Percentiles rank a stretch among this genome's conserved stretches.
phyloP scores from a whole-genome alignment of 108 stramenopile genomes.

The Cyclotella atomus region DNA sequence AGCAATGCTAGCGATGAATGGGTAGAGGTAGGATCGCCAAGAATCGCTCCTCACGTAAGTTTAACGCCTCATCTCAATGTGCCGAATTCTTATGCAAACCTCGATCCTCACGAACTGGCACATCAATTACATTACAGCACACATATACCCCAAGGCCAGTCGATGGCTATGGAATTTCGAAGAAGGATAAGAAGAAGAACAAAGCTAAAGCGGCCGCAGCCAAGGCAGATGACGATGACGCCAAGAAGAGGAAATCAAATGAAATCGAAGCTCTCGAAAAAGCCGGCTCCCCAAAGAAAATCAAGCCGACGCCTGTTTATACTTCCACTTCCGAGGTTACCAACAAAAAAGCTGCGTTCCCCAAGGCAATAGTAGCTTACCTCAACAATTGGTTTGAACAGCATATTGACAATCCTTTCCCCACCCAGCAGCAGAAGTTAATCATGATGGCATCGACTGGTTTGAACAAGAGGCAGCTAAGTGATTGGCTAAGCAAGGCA shows the following conservation, averaged over 20 bases:
- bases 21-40: constrained; percentile 68
- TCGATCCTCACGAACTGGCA: no score
- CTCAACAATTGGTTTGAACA: constrained; percentile 40
- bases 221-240: background rate
- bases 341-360: constrained; percentile 30
- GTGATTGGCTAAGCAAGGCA: constrained; percentile 44
- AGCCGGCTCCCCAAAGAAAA: background rate
- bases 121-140: constrained; percentile 27
- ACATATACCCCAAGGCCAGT: constrained; percentile 43
- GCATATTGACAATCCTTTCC: constrained; percentile 34
- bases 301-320: no score
- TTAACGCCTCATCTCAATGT: no score
- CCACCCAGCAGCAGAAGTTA: constrained; percentile 22
- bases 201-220: background rate
- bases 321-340: no score
- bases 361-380: constrained; percentile 33
- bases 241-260: constrained; percentile 1
- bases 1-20: constrained; percentile 67
- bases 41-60: constrained; percentile 67
- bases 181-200: constrained; percentile 24
- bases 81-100: no score
- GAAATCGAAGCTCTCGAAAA: background rate
- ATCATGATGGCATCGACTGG: constrained; percentile 39
- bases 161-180: constrained; percentile 25
- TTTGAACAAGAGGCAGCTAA: constrained; percentile 39